A percentile compares a stretch with the other conserved stretches of the same genome.
Conservation (phyloP, 2,329 filamentous ascomycete species). For the Trichophaea hybrida region DNA sequence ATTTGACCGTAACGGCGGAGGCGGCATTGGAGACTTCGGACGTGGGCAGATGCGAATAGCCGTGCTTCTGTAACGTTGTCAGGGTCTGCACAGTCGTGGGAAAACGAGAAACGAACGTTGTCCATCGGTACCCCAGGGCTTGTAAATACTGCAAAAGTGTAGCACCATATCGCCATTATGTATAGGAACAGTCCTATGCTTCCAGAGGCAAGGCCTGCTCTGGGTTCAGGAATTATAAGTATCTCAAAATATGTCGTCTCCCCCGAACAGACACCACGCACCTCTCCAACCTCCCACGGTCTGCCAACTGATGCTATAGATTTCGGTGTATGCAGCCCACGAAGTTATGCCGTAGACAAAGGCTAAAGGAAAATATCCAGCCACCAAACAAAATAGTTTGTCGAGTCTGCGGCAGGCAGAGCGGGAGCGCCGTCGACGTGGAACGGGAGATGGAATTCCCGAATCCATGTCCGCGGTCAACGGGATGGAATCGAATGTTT, state of each 20-base stretch:
- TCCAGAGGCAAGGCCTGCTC: constrained; percentile 42
- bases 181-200: constrained; percentile 57
- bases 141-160: constrained; percentile 87
- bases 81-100: not conserved
- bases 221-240: not conserved
- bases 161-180: constrained; percentile 67
- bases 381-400: constrained; percentile 52
- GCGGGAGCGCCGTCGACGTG: constrained; percentile 16
- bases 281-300: constrained; percentile 44
- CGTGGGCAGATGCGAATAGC: constrained; percentile 73
- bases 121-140: constrained; percentile 56
- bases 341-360: constrained; percentile 86
- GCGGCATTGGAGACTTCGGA: constrained; percentile 42
- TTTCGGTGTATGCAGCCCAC: constrained; percentile 83
- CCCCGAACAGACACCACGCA: constrained; percentile 29
- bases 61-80: constrained; percentile 33
- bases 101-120: constrained; percentile 18
- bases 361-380: constrained; percentile 69
- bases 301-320: constrained; percentile 45
- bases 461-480: constrained; percentile 13
- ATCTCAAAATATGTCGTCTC: not conserved
- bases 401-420: constrained; percentile 24
- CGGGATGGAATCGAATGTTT: constrained; percentile 1
- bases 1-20: constrained; percentile 77
- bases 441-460: constrained; percentile 12